Conservation (phyloP, 352 stramenopile species). For the Pythium oligandrum region DNA sequence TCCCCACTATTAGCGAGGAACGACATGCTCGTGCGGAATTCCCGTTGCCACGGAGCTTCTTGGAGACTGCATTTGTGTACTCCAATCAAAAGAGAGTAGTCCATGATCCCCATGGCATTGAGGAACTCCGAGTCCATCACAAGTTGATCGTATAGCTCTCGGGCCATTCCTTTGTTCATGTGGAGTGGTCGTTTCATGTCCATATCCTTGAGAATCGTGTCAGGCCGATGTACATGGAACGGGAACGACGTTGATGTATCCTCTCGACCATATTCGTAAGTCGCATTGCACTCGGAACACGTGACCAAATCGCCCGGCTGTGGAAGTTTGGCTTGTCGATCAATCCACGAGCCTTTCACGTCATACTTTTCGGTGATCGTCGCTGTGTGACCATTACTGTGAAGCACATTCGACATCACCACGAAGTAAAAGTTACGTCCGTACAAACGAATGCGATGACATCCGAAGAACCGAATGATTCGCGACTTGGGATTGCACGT, state of each 20-base stretch:
- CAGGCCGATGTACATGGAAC: conserved; percentile 53
- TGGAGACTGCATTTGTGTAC: conserved; percentile 57
- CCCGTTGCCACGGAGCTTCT: conserved; percentile 12
- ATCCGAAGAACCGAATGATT: conserved; percentile 85
- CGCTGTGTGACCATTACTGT: conserved; percentile 45
- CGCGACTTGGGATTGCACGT: conserved; percentile 50
- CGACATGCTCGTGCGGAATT: conserved; percentile 12
- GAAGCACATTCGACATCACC: conserved; percentile 78
- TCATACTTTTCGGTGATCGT: conserved; percentile 74
- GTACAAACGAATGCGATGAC: conserved; percentile 76
- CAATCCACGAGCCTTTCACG: conserved; percentile 71
- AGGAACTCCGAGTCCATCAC: conserved; percentile 59
- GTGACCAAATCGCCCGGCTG: conserved; percentile 51
- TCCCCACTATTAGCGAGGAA: conserved; percentile 6
- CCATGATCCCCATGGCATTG: conserved; percentile 68
- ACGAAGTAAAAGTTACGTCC: conserved; percentile 79
- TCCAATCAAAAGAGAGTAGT: conserved; percentile 71
- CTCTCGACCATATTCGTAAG: conserved; percentile 33
- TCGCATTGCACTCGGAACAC: conserved; percentile 61
- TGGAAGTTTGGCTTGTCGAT: conserved; percentile 43
- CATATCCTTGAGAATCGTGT: conserved; percentile 70
- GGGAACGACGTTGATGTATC: conserved; percentile 24
- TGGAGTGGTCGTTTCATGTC: conserved; percentile 45
- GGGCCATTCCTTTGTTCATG: conserved; percentile 24
- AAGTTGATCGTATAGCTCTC: conserved; percentile 44